phyloP scores from a whole-genome alignment of 2,329 filamentous ascomycete species.

The Cladosporium sp. region DNA sequence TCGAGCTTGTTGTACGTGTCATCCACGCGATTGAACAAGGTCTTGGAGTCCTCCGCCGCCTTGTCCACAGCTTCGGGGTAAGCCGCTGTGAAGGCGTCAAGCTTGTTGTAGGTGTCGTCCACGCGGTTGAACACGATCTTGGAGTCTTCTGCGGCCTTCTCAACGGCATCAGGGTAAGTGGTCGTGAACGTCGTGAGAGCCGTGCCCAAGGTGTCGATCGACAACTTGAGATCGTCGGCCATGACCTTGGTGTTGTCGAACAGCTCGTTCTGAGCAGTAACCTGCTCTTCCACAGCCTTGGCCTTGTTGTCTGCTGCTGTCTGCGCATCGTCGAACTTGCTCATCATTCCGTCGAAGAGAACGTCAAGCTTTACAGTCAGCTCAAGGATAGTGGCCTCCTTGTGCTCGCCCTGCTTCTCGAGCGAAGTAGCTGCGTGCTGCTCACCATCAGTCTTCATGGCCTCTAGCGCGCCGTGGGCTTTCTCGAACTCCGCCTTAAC shows the following conservation, averaged over 20 bases:
- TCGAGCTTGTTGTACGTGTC: slow-evolving; percentile 75
- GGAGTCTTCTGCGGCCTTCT: slow-evolving; percentile 84
- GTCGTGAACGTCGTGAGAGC: slow-evolving; percentile 51
- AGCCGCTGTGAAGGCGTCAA: slow-evolving; percentile 10
- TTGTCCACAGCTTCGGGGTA: slow-evolving; percentile 67
- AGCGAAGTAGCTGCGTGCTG: slow-evolving; percentile 57
- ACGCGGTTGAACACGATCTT: slow-evolving; percentile 83
- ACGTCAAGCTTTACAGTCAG: slow-evolving; percentile 66
- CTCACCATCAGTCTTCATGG: slow-evolving; percentile 76
- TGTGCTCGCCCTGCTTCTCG: slow-evolving; percentile 63
- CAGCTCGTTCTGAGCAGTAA: slow-evolving; percentile 71
- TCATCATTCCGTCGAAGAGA: slow-evolving; percentile 77
- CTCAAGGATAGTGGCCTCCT: slow-evolving; percentile 56
- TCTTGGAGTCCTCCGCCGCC: slow-evolving; percentile 83
- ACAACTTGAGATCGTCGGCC: slow-evolving; percentile 81
- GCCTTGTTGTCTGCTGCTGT: slow-evolving; percentile 71
- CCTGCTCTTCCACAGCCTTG: slow-evolving; percentile 71
- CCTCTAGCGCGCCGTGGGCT: slow-evolving; percentile 75
- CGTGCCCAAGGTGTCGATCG: slow-evolving; percentile 81
- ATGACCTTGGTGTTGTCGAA: slow-evolving; percentile 74
- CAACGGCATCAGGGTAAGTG: slow-evolving; percentile 68
- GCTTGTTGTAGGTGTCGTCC: slow-evolving; percentile 63
- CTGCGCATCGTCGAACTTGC: slow-evolving; percentile 87
- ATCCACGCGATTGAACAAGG: slow-evolving; percentile 80
- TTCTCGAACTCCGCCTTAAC: slow-evolving; percentile 88